phyloP scores from a whole-genome alignment of 768 basidiomycete genomes.

The Lentinula raphanica region DNA sequence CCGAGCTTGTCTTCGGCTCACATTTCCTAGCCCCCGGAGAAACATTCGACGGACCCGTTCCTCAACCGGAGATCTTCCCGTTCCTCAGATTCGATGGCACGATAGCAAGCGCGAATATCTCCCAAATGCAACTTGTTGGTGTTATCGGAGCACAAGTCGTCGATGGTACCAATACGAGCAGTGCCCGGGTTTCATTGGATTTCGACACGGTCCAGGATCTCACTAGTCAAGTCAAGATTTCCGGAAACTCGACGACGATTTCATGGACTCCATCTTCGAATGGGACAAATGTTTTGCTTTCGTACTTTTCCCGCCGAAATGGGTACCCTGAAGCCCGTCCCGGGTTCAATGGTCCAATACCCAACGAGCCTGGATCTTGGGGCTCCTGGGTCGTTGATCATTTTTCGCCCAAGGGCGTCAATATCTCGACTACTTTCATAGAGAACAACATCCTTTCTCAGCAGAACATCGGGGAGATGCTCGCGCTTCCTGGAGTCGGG shows the following conservation, averaged over 20 bases:
- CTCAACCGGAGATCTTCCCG: constrained; percentile 10
- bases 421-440: constrained; percentile 11
- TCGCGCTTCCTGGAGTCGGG: constrained; percentile 12
- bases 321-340: constrained; percentile 13
- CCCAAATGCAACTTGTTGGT: constrained; percentile 9
- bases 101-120: constrained; percentile 12
- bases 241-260: constrained; percentile 5
- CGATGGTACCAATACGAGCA: constrained; percentile 8
- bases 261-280: constrained; percentile 11
- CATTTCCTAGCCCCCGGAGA: constrained; percentile 10
- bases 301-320: constrained; percentile 14
- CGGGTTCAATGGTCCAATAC: constrained; percentile 10
- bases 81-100: constrained; percentile 7
- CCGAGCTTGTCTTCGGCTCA: constrained; percentile 14
- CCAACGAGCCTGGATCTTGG: constrained; percentile 13
- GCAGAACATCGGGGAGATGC: constrained; percentile 9
- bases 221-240: constrained; percentile 8
- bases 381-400: constrained; percentile 15
- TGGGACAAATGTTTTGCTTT: constrained; percentile 10
- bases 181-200: constrained; percentile 10
- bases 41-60: constrained; percentile 7
- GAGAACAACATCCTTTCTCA: constrained; percentile 11
- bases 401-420: constrained; percentile 11
- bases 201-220: constrained; percentile 14
- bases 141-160: constrained; percentile 12